phyloP scores from a whole-genome alignment of 2,329 filamentous ascomycete species.

The Lachnellula willkommii region DNA sequence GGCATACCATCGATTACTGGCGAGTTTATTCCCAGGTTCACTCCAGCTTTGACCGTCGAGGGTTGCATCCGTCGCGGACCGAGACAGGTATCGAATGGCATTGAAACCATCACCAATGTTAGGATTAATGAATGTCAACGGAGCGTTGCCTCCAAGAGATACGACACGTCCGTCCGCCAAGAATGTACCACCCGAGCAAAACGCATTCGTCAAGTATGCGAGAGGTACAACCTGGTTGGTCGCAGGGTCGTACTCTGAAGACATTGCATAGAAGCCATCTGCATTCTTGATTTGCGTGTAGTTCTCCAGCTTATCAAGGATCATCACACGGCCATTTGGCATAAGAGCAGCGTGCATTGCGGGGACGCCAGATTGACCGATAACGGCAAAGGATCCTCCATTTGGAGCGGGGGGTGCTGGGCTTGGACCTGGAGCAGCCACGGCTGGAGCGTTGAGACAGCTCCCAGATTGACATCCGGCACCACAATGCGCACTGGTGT shows the following conservation, averaged over 20 bases:
- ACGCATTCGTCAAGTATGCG: conserved; percentile 52
- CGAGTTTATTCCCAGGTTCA: conserved; percentile 51
- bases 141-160: conserved; percentile 53
- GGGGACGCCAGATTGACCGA: conserved; percentile 55
- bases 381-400: conserved; percentile 42
- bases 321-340: conserved; percentile 53
- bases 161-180: conserved; percentile 51
- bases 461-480: conserved; percentile 52
- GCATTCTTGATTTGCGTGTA: conserved; percentile 51
- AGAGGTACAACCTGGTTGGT: conserved; percentile 43
- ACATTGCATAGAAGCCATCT: conserved; percentile 54
- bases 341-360: conserved; percentile 58
- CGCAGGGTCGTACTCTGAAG: conserved; percentile 51
- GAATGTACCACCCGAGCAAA: conserved; percentile 56
- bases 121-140: conserved; percentile 49
- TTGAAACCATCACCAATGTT: conserved; percentile 55
- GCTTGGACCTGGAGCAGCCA: conserved; percentile 28
- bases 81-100: conserved; percentile 49
- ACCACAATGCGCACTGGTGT: conserved; percentile 46
- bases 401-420: conserved; percentile 42
- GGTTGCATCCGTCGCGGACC: conserved; percentile 41
- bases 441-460: conserved; percentile 38
- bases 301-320: conserved; percentile 59
- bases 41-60: conserved; percentile 46
- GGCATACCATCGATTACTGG: conserved; percentile 55